Evolutionary conservation across 2,329 filamentous ascomycete genomes (phyloP).

Genomic region (Reticulascus tulasneorum): DNA sequence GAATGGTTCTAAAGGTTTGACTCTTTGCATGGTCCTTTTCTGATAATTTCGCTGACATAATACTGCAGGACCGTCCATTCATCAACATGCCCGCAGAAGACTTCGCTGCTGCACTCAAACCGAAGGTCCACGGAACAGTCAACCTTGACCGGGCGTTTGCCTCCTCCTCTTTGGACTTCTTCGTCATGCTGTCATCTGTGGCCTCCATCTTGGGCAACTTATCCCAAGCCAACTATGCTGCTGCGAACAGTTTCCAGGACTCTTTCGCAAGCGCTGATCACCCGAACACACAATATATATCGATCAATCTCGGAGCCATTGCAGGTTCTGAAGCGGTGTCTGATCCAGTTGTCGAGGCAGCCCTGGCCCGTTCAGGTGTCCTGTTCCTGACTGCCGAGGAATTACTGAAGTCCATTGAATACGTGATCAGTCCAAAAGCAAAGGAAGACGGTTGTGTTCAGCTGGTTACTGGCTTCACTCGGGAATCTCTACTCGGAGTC

Average conservation of each 20-base stretch:
- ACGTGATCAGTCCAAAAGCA: conserved; percentile 16
- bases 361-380: conserved; percentile 12
- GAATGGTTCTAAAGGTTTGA: conserved; percentile 32
- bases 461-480: conserved; percentile 15
- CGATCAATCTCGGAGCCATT: conserved; percentile 17
- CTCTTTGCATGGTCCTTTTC: conserved; percentile 2
- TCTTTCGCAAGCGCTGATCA: conserved; percentile 13
- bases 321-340: conserved; percentile 15
- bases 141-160: conserved; percentile 2
- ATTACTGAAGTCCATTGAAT: conserved; percentile 16
- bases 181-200: conserved; percentile 10
- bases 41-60: not conserved
- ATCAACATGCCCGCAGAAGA: not conserved
- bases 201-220: conserved; percentile 3
- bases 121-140: conserved; percentile 5
- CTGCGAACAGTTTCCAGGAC: conserved; percentile 30
- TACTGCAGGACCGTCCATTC: conserved; percentile 6
- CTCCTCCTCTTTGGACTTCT: conserved; percentile 6
- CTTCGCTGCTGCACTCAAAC: conserved; percentile 2
- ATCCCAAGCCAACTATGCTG: conserved; percentile 9
- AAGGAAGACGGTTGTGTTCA: conserved; percentile 14
- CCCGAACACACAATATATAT: conserved; percentile 11
- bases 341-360: conserved; percentile 2
- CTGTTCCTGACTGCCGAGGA: too few relatives aligned
- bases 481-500: not conserved